Percentiles rank a stretch among this genome's conserved stretches.
These are phyloP conservation scores for Pisolithus thermaeus DNA, from an alignment of 1,284 basidiomycete species.

Conservation along the genomic window DNA sequence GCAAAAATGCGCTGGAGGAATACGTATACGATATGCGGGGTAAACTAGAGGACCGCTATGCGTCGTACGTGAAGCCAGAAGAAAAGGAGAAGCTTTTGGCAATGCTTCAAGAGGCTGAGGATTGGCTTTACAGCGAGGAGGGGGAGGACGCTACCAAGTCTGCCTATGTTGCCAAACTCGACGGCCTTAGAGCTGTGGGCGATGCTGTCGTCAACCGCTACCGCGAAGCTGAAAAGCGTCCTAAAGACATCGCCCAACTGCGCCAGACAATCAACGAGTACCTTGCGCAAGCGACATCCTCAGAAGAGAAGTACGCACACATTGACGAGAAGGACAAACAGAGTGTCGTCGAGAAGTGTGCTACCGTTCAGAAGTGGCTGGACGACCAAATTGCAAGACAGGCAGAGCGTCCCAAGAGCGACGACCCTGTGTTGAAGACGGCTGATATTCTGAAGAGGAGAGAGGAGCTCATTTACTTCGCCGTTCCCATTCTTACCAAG, in stretches of 20 bases:
- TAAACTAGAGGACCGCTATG: conserved; percentile 86
- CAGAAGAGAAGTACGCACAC: conserved; percentile 82
- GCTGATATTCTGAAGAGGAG: conserved; percentile 82
- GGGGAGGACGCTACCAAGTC: conserved; percentile 94
- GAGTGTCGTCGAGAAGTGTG: conserved; percentile 72
- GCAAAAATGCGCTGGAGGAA: conserved; percentile 96
- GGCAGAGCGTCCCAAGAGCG: conserved; percentile 80
- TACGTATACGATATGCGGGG: conserved; percentile 92
- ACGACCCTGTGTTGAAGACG: conserved; percentile 75
- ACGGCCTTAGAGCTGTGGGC: conserved; percentile 75
- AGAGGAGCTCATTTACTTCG: conserved; percentile 85
- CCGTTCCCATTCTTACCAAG: conserved; percentile 77
- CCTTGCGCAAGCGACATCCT: conserved; percentile 72
- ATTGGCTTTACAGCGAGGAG: conserved; percentile 94
- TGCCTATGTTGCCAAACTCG: conserved; percentile 76
- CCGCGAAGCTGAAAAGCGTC: conserved; percentile 77
- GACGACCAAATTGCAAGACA: conserved; percentile 85
- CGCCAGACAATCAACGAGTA: conserved; percentile 85
- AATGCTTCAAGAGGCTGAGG: conserved; percentile 74
- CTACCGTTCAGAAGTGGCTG: conserved; percentile 88
- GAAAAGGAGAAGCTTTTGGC: conserved; percentile 77
- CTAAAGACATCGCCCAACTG: conserved; percentile 62
- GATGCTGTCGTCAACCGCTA: conserved; percentile 81
- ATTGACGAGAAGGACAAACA: conserved; percentile 86
- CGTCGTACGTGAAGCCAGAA: conserved; percentile 59